A percentile compares a stretch with the other conserved stretches of the same genome.
phyloP scores from a whole-genome alignment of 352 stramenopile species.

The Phytophthora pseudosyringae region DNA sequence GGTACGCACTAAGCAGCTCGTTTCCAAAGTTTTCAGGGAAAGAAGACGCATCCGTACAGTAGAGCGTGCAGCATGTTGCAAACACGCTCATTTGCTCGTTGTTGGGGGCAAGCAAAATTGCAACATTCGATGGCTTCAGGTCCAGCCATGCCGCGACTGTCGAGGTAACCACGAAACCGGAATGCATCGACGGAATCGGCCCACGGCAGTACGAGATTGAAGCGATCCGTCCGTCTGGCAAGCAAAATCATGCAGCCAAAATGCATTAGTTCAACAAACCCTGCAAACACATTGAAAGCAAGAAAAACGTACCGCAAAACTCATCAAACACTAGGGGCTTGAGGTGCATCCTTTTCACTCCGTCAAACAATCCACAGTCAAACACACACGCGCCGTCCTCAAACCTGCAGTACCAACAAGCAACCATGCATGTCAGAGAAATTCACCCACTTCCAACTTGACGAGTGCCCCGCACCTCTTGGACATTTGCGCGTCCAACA shows the following conservation, averaged over 20 bases:
- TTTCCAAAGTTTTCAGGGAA: conserved; percentile 77
- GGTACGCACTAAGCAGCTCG: conserved; percentile 77
- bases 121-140: conserved; percentile 75
- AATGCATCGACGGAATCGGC: conserved; percentile 84
- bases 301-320: conserved; percentile 72
- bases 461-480: conserved; percentile 52
- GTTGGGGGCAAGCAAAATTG: conserved; percentile 81
- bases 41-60: conserved; percentile 67
- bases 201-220: conserved; percentile 82
- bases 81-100: conserved; percentile 91
- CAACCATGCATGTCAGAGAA: background rate
- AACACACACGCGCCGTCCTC: conserved; percentile 84
- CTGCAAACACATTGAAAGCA: conserved; percentile 1
- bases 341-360: conserved; percentile 81
- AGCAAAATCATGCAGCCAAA: background rate
- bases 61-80: conserved; percentile 86
- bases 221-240: conserved; percentile 76
- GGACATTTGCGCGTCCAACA: conserved; percentile 64
- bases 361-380: conserved; percentile 87
- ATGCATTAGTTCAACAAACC: background rate
- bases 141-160: conserved; percentile 87
- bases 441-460: conserved; percentile 1
- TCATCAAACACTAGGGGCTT: conserved; percentile 85
- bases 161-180: conserved; percentile 81
- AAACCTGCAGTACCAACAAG: conserved; percentile 49